These are phyloP conservation scores for Manihot esculenta DNA, from an alignment of 441 rosid species.

Conservation along the genomic window DNA sequence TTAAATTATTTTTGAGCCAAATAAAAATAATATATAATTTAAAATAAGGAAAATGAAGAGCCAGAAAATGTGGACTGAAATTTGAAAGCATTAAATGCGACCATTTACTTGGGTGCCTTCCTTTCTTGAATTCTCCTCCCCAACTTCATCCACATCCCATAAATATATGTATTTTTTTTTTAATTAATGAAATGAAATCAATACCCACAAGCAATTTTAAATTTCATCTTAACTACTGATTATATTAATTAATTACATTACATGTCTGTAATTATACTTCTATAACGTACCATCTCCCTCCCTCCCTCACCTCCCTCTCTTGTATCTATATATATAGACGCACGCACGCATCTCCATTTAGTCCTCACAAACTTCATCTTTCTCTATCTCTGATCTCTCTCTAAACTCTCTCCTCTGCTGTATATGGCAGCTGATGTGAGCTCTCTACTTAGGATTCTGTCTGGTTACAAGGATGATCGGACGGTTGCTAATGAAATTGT, in stretches of 20 bases:
- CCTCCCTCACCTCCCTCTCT: neutral
- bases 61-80: slow-evolving; percentile 28
- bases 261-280: neutral
- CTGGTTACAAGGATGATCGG: slow-evolving; percentile 42
- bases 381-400: neutral
- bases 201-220: neutral
- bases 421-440: slow-evolving; percentile 78
- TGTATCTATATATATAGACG: neutral
- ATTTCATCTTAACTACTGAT: too few relatives aligned
- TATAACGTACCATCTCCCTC: slow-evolving; percentile 18
- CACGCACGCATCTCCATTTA: neutral
- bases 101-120: slow-evolving; percentile 40
- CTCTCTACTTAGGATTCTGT: slow-evolving; percentile 41
- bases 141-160: slow-evolving; percentile 34
- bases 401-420: neutral
- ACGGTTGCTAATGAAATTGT: slow-evolving; percentile 31
- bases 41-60: neutral
- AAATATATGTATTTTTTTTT: slow-evolving; percentile 26
- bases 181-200: neutral
- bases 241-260: too few relatives aligned
- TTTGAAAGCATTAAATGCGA: slow-evolving; percentile 49
- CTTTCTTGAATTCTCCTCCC: slow-evolving; percentile 33
- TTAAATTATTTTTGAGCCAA: too few relatives aligned
- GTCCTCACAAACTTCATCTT: neutral
- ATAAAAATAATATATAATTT: too few relatives aligned